These are phyloP conservation scores for Dendrocalamus sinicus DNA, from an alignment of 176 grass and related monocot species.

Conservation along the genomic window DNA sequence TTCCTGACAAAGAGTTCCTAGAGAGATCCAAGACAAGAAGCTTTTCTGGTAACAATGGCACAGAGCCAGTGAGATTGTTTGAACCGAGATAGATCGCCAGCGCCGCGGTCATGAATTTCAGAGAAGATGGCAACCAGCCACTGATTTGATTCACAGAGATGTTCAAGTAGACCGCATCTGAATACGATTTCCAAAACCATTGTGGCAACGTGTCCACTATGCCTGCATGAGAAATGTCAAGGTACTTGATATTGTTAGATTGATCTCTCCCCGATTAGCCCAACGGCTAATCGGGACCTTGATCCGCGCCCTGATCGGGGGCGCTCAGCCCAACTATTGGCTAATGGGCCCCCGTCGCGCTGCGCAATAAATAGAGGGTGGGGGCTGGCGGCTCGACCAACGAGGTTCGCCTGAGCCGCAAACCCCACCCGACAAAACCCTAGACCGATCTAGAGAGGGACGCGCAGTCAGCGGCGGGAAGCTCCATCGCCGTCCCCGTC, in stretches of 20 bases:
- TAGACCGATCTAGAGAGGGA: no score
- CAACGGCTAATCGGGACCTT: no score
- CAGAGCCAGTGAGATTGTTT: background rate
- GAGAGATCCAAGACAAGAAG: constrained; percentile 24
- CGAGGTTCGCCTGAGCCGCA: no score
- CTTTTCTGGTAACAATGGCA: background rate
- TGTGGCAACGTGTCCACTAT: constrained; percentile 34
- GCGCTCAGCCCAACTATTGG: no score
- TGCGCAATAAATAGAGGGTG: no score
- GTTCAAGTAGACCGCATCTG: constrained; percentile 23
- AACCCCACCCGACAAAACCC: no score
- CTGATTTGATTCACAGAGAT: constrained; percentile 48
- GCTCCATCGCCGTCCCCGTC: no score
- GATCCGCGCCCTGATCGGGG: no score
- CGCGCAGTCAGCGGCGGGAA: no score
- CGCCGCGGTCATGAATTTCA: background rate
- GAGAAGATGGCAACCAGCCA: constrained; percentile 26
- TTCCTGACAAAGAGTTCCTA: background rate
- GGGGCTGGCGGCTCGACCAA: no score
- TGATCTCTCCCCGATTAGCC: no score
- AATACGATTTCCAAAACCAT: constrained; percentile 42
- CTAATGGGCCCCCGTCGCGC: no score
- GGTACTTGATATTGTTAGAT: background rate
- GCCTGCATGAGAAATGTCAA: constrained; percentile 32
- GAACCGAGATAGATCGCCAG: background rate